Evolutionary conservation across 2,329 filamentous ascomycete genomes (phyloP).

Genomic region (Alternaria hordeiaustralica): DNA sequence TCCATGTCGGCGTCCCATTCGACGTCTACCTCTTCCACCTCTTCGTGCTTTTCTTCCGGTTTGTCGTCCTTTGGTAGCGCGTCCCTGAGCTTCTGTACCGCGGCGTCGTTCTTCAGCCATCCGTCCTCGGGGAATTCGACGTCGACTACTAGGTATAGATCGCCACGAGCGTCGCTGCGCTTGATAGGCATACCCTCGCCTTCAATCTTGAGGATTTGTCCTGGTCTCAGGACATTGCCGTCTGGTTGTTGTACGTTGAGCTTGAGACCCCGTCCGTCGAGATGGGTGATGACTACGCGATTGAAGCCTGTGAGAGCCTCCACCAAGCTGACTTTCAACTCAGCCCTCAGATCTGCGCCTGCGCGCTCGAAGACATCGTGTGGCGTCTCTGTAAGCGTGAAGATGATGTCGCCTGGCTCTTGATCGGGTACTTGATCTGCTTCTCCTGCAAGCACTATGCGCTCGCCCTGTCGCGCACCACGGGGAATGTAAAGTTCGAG

Average conservation of each 20-base stretch:
- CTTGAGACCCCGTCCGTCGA: constrained; percentile 89
- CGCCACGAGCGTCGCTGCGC: constrained; percentile 80
- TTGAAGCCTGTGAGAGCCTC: constrained; percentile 91
- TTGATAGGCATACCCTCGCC: constrained; percentile 97
- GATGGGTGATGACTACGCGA: constrained; percentile 85
- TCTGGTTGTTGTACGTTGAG: constrained; percentile 72
- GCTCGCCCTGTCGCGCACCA: constrained; percentile 79
- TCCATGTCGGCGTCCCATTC: constrained; percentile 85
- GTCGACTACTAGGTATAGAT: constrained; percentile 85
- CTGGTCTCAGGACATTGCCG: constrained; percentile 82
- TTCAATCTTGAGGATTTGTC: constrained; percentile 81
- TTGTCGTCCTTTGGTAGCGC: constrained; percentile 70
- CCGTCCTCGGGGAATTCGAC: constrained; percentile 87
- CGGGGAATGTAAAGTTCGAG: constrained; percentile 95
- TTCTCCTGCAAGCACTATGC: constrained; percentile 89
- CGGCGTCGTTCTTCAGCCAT: constrained; percentile 75
- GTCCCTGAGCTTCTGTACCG: constrained; percentile 73
- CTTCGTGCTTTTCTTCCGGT: constrained; percentile 68
- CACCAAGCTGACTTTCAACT: constrained; percentile 78
- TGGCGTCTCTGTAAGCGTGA: constrained; percentile 80
- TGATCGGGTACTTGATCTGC: constrained; percentile 91
- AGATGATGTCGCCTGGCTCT: constrained; percentile 90
- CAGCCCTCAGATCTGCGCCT: constrained; percentile 82
- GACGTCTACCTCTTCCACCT: constrained; percentile 84
- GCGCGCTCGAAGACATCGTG: constrained; percentile 84